phyloP scores from a whole-genome alignment of 106 monocot genomes.

The Dendrobium chrysotoxum region DNA sequence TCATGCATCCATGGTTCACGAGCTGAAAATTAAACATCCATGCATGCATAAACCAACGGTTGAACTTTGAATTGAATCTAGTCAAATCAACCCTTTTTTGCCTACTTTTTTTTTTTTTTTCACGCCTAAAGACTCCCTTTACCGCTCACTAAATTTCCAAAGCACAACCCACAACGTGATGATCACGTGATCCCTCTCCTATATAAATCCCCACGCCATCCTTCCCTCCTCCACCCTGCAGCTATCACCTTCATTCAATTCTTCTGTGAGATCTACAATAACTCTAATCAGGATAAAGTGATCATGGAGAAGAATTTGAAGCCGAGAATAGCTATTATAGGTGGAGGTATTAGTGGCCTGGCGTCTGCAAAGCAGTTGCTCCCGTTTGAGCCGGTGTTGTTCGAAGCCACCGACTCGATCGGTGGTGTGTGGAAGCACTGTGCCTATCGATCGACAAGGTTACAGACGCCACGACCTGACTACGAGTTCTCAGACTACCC shows the following conservation, averaged over 20 bases:
- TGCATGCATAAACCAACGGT: neutral
- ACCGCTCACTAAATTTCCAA: neutral
- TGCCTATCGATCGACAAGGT: slow-evolving; percentile 56
- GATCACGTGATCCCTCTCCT: neutral
- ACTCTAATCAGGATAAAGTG: no score
- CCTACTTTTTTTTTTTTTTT: neutral
- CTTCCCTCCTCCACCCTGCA: neutral
- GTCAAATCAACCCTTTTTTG: neutral
- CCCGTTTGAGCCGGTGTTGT: slow-evolving; percentile 47
- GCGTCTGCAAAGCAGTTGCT: slow-evolving; percentile 61
- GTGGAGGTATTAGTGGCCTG: slow-evolving; percentile 75
- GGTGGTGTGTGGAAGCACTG: slow-evolving; percentile 94
- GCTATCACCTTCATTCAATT: neutral
- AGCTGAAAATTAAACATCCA: neutral
- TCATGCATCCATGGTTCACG: no score
- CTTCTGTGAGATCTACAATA: no score
- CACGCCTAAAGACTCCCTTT: no score
- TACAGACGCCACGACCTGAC: slow-evolving; percentile 76
- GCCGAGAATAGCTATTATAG: slow-evolving; percentile 51
- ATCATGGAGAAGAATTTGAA: slow-evolving; percentile 13
- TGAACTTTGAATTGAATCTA: neutral
- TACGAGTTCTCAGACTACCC: slow-evolving; percentile 94
- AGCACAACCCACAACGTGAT: neutral
- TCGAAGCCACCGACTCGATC: slow-evolving; percentile 69
- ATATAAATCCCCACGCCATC: neutral